A percentile compares a stretch with the other conserved stretches of the same genome.
Evolutionary conservation across 352 stramenopile species (phyloP).

Genomic region (Pythium vanterpoolii): DNA sequence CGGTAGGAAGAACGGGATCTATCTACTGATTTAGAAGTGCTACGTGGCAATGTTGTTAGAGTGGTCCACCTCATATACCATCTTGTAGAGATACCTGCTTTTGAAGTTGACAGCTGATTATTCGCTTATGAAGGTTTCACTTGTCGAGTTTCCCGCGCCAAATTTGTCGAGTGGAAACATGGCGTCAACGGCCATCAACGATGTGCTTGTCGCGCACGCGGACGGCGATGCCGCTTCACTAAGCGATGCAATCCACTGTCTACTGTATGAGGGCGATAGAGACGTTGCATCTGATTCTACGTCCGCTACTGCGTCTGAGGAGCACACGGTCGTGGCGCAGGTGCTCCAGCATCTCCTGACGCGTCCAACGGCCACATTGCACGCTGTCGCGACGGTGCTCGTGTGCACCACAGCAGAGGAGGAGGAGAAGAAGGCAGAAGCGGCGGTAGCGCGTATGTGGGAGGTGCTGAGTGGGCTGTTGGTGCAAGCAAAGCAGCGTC

Average conservation of each 20-base stretch:
- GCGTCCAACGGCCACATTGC: not conserved
- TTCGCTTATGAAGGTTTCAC: not conserved
- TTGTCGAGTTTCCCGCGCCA: constrained; percentile 6
- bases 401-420: not conserved
- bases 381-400: constrained; percentile 11
- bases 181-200: not conserved
- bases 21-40: constrained; percentile 5
- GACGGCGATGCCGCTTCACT: constrained; percentile 13
- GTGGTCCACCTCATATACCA: constrained; percentile 9
- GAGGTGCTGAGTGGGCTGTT: constrained; percentile 2
- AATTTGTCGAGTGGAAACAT: not conserved
- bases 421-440: not conserved
- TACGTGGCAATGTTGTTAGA: not conserved
- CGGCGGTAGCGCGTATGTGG: not conserved
- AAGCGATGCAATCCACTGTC: not conserved
- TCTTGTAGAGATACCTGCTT: not conserved
- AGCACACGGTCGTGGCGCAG: not conserved
- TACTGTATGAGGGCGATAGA: not conserved
- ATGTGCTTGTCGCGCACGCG: constrained; percentile 3
- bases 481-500: constrained; percentile 6
- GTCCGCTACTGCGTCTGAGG: not conserved
- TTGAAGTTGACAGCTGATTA: not conserved
- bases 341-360: constrained; percentile 14
- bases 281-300: not conserved
- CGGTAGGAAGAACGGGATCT: not conserved